phyloP scores from a whole-genome alignment of 352 stramenopile species.

The Pelagophyceae sp. region DNA sequence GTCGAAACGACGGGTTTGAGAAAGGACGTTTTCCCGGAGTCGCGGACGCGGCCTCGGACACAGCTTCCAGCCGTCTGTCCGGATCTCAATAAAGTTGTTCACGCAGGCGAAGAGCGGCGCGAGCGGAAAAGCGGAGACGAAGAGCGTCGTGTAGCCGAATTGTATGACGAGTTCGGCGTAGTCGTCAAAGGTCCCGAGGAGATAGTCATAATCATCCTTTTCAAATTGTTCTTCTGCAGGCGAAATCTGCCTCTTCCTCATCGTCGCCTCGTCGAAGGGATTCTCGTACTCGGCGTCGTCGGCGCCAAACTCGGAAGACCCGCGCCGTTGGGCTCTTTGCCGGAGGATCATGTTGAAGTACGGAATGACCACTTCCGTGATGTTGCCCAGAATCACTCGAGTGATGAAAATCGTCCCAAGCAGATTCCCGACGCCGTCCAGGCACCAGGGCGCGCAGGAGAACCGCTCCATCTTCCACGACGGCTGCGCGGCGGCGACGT shows the following conservation, averaged over 20 bases:
- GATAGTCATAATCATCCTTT: conserved; percentile 29
- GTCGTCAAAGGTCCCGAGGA: conserved; percentile 61
- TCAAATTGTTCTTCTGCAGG: conserved; percentile 36
- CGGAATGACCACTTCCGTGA: conserved; percentile 25
- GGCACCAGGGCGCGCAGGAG: conserved; percentile 40
- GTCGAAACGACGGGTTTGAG: too few relatives aligned
- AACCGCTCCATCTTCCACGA: conserved; percentile 17
- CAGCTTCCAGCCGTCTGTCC: conserved; percentile 70
- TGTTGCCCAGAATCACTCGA: conserved; percentile 33
- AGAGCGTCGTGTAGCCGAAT: conserved; percentile 86
- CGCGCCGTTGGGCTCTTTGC: too few relatives aligned
- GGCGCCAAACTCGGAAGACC: background rate
- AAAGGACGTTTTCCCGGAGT: too few relatives aligned
- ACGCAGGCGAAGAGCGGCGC: conserved; percentile 70
- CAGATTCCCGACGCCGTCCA: conserved; percentile 66
- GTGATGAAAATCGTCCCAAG: conserved; percentile 58
- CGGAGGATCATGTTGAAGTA: conserved; percentile 11
- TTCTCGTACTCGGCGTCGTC: background rate
- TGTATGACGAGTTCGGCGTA: conserved; percentile 78
- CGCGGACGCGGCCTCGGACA: too few relatives aligned
- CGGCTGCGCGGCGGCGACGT: background rate
- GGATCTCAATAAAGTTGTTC: conserved; percentile 81
- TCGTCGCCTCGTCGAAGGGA: background rate
- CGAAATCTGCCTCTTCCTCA: conserved; percentile 4
- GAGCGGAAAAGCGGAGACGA: conserved; percentile 79